Conservation (phyloP, 1,284 basidiomycete genomes). For the Bjerkandera adusta region DNA sequence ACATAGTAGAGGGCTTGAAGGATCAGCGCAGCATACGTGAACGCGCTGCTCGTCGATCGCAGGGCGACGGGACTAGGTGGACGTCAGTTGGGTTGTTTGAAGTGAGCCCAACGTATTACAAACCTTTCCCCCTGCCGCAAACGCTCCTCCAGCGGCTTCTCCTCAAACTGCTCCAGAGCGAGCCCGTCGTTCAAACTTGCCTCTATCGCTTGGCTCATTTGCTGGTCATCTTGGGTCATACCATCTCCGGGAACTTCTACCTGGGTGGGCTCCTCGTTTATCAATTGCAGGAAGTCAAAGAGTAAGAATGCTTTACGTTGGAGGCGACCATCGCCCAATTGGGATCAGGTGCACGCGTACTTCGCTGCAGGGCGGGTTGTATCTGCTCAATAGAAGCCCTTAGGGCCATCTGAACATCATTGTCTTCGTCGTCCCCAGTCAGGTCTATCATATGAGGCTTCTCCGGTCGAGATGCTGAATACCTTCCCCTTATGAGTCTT, state of each 20-base stretch:
- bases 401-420: constrained; percentile 50
- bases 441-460: constrained; percentile 51
- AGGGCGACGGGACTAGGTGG: constrained; percentile 57
- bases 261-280: constrained; percentile 12
- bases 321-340: constrained; percentile 69
- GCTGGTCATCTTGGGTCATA: constrained; percentile 50
- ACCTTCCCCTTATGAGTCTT: not conserved
- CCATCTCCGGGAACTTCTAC: constrained; percentile 34
- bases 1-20: constrained; percentile 64
- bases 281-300: not conserved
- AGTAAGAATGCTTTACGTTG: constrained; percentile 41
- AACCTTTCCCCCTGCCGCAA: constrained; percentile 60
- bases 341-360: constrained; percentile 56
- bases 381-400: constrained; percentile 47
- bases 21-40: constrained; percentile 58
- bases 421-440: constrained; percentile 48
- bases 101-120: constrained; percentile 22
- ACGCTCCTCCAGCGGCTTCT: constrained; percentile 45
- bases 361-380: constrained; percentile 50
- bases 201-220: constrained; percentile 63
- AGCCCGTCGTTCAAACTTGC: constrained; percentile 49
- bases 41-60: constrained; percentile 48
- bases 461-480: constrained; percentile 35
- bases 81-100: not conserved
- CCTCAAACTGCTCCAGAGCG: constrained; percentile 32